Percentiles rank a stretch among this genome's conserved stretches.
Evolutionary conservation across 2,329 filamentous ascomycete species (phyloP).

Genomic region (Xylaria sp.): DNA sequence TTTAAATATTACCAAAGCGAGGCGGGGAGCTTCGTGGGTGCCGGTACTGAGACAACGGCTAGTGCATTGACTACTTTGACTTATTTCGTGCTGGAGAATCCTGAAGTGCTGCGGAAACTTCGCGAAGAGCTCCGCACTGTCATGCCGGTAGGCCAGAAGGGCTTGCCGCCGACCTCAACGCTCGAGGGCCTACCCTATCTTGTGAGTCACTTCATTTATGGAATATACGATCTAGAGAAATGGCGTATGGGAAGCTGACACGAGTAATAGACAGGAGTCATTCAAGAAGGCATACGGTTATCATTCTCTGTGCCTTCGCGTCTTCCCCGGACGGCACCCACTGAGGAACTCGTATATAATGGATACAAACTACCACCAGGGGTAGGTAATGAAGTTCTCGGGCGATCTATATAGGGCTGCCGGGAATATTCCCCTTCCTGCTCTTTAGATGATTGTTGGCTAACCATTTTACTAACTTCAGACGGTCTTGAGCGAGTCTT

Average conservation of each 20-base stretch:
- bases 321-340: slow-evolving; percentile 12
- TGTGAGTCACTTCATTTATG: background rate
- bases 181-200: slow-evolving; percentile 1
- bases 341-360: slow-evolving; percentile 10
- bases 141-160: background rate
- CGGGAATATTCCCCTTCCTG: too few relatives aligned
- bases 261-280: slow-evolving; percentile 1
- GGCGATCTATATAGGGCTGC: too few relatives aligned
- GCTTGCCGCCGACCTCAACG: background rate
- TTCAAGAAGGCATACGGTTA: slow-evolving; percentile 14
- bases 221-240: too few relatives aligned
- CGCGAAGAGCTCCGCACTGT: slow-evolving; percentile 13
- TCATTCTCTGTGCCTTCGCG: slow-evolving; percentile 8
- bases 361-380: slow-evolving; percentile 8
- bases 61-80: slow-evolving; percentile 13
- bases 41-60: slow-evolving; percentile 20
- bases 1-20: slow-evolving; percentile 11
- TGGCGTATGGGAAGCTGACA: background rate
- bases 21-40: slow-evolving; percentile 18
- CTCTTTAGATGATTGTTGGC: too few relatives aligned
- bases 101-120: slow-evolving; percentile 6
- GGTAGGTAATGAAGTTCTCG: background rate
- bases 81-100: slow-evolving; percentile 16
- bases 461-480: background rate
- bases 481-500: background rate